A percentile compares a stretch with the other conserved stretches of the same genome.
Evolutionary conservation across 2,329 filamentous ascomycete species (phyloP).

Genomic region (Colletotrichum paranaense): DNA sequence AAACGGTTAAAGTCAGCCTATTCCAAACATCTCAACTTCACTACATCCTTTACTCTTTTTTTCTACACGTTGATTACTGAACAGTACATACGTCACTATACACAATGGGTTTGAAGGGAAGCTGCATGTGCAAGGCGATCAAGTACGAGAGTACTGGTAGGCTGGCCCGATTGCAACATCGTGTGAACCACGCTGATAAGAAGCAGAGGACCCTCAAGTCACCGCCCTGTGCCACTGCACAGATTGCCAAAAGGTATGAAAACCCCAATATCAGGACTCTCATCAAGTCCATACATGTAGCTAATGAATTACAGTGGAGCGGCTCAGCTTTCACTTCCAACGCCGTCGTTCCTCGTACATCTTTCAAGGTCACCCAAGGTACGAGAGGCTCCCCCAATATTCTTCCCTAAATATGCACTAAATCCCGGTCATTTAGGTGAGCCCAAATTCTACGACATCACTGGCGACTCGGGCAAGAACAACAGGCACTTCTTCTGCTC

Average conservation of each 20-base stretch:
- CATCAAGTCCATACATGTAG: not conserved
- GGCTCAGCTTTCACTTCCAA: constrained; percentile 67
- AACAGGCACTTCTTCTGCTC: constrained; percentile 68
- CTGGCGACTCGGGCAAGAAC: constrained; percentile 61
- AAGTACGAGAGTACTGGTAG: constrained; percentile 48
- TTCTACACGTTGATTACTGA: not conserved
- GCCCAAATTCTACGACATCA: constrained; percentile 58
- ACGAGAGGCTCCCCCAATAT: not conserved
- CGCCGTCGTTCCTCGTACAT: constrained; percentile 57
- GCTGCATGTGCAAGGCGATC: constrained; percentile 51
- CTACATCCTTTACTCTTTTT: not conserved
- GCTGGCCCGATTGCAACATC: constrained; percentile 16
- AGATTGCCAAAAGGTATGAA: constrained; percentile 65
- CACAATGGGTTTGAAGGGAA: constrained; percentile 40
- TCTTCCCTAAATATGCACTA: not conserved
- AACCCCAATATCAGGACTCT: not conserved
- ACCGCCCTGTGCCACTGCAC: constrained; percentile 64
- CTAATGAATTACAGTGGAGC: constrained; percentile 51
- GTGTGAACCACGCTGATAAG: not conserved
- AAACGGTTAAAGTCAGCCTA: not conserved
- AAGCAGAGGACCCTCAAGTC: constrained; percentile 50
- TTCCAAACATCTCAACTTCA: not conserved
- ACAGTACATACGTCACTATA: not conserved
- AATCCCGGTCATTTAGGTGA: constrained; percentile 45
- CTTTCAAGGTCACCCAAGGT: constrained; percentile 63